Conservation (phyloP, 768 basidiomycete genomes). For the Russula compacta region DNA sequence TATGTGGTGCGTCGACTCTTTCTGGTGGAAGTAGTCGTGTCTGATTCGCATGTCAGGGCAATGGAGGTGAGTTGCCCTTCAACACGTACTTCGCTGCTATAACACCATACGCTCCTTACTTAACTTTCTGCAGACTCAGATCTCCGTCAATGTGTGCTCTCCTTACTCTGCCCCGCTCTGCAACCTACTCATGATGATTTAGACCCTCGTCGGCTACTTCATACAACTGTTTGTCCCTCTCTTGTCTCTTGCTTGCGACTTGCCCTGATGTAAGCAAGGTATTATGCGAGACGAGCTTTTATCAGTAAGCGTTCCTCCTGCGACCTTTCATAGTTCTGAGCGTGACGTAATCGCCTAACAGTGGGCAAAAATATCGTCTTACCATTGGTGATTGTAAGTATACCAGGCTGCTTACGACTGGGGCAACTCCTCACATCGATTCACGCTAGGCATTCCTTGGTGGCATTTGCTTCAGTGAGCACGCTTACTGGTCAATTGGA, state of each 20-base stretch:
- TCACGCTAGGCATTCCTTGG: constrained; percentile 27
- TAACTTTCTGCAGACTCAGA: background rate
- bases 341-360: background rate
- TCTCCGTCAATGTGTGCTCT: background rate
- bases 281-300: constrained; percentile 4
- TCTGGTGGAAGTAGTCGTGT: background rate
- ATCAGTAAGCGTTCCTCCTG: background rate
- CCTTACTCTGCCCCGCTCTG: background rate
- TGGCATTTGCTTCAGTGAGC: constrained; percentile 36
- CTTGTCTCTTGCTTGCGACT: background rate
- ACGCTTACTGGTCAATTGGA: too few species aligned
- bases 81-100: constrained; percentile 20
- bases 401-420: background rate
- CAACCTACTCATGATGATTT: too few species aligned
- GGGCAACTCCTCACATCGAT: background rate
- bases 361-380: background rate
- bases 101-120: too few species aligned
- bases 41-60: constrained; percentile 8
- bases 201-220: background rate
- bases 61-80: constrained; percentile 18
- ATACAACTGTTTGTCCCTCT: background rate
- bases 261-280: background rate
- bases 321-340: background rate
- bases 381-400: background rate
- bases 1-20: constrained; percentile 31